phyloP scores from a whole-genome alignment of 148 eudicot genomes.

The Persicaria maculosa region DNA sequence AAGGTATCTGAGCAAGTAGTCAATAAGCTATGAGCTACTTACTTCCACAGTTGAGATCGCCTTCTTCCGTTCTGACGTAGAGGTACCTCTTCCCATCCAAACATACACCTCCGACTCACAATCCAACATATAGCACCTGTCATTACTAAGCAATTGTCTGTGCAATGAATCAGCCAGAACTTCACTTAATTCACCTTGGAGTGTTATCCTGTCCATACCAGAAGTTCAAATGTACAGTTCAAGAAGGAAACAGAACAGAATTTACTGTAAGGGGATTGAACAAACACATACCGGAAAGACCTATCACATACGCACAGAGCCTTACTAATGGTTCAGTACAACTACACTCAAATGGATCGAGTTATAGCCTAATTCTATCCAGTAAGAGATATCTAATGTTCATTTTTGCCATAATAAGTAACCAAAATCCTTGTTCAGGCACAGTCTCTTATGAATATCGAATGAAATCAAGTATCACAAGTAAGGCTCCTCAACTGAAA shows the following conservation, averaged over 20 bases:
- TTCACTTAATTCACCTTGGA: constrained; percentile 24
- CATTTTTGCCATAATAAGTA: neutral
- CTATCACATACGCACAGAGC: neutral
- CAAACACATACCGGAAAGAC: neutral
- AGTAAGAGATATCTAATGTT: neutral
- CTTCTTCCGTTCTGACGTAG: constrained; percentile 48
- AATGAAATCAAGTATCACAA: neutral
- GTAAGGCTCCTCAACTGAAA: neutral
- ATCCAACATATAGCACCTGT: constrained; percentile 67
- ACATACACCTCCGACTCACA: constrained; percentile 52
- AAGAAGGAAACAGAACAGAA: neutral
- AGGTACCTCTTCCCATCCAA: constrained; percentile 70
- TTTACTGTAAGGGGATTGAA: neutral
- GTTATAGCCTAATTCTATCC: neutral
- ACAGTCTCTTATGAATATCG: neutral
- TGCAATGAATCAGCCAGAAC: constrained; percentile 25
- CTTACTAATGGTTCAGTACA: neutral
- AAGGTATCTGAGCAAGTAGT: too few relatives aligned
- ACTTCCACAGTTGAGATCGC: constrained; percentile 58
- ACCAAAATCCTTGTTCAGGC: neutral
- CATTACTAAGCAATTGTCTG: constrained; percentile 43
- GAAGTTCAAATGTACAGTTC: neutral
- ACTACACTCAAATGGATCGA: neutral
- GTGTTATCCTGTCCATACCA: constrained; percentile 26
- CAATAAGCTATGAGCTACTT: constrained; percentile 5